Base-by-base conservation (phyloP, 2,329 filamentous ascomycete species). In the Clathrospora elynae region DNA sequence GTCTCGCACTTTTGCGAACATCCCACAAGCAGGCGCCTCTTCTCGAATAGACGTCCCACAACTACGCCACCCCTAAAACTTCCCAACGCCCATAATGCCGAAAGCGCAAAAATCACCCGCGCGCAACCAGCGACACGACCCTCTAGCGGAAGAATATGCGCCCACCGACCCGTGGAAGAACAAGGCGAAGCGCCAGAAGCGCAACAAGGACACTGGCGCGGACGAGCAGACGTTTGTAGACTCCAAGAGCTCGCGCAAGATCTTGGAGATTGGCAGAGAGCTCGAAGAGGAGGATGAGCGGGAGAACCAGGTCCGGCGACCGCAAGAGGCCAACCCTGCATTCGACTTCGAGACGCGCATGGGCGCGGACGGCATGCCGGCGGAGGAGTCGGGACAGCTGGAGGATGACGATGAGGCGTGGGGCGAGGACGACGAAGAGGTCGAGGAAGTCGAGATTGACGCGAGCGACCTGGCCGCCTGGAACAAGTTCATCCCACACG, bases 391-490 rank as follows among this genome's bases (percentile, higher is more conserved):
- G 46, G 70, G 35, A 75, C 72, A 76, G 5, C 68, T 73, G 23
- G 72, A 76, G 16, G 77, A 75, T 11, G 78, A 78, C 28, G 73
- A 75, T 2, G 75, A 75, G 42, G 85, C 84, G 14, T 92, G 88
- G 82, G 87, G 87, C 17, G 87, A 90, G 32, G 88, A 92, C 22
- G 88, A 90, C 23, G 86, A 87, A 33, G 80, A 88, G 55, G 82
- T 87, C 52, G 75, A 79, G 43, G 82, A 84, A 61, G 72, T 82
- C 55, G 92, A 96, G 67, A 80, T 97, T 28, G 90, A 96, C 53
- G 90, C 92, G 2, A 84, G 87, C 47, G 93, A 99, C 55, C 78
- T 96, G 50, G 90, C 91, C 35, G 87, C 86, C 41, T 99, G 95
- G 76, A 88, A 92, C 71, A 90, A 87, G 62, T 97, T 96, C 68